A percentile compares a stretch with the other conserved stretches of the same genome.
Evolutionary conservation across 73 alveolate species (phyloP).

Genomic region (Stentor roeselii): DNA sequence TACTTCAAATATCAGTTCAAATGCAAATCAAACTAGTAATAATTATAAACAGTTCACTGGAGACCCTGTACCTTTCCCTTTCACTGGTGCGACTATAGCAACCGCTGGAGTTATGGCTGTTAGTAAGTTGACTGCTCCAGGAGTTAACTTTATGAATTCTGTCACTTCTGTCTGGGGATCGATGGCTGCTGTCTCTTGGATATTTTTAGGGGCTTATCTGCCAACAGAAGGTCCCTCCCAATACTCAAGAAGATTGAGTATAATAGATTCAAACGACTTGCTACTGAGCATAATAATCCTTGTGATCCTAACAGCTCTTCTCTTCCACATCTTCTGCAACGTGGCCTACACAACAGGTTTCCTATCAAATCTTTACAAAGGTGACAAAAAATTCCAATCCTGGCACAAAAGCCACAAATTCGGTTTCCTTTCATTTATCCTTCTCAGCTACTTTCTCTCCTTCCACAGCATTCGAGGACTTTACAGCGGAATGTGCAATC

Average conservation of each 20-base stretch:
- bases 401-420: constrained; percentile 14
- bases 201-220: background rate
- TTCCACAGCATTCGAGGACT: background rate
- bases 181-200: constrained; percentile 24
- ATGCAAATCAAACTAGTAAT: background rate
- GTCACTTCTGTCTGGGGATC: background rate
- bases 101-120: background rate
- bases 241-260: background rate
- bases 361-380: background rate
- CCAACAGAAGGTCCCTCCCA: background rate
- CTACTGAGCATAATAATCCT: background rate
- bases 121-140: constrained; percentile 7
- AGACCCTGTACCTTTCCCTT: constrained; percentile 25
- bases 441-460: background rate
- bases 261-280: background rate
- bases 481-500: constrained; percentile 19
- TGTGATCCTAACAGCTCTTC: background rate
- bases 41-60: background rate
- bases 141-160: constrained; percentile 1
- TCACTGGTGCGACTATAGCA: background rate
- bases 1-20: background rate
- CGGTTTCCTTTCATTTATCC: background rate
- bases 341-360: background rate
- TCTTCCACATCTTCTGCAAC: constrained; percentile 2
- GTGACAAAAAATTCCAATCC: background rate